A percentile compares a stretch with the other conserved stretches of the same genome.
These are phyloP conservation scores for Plasmodium billcollinsi DNA, from an alignment of 169 alveolate genomes.

Conservation along the genomic window DNA sequence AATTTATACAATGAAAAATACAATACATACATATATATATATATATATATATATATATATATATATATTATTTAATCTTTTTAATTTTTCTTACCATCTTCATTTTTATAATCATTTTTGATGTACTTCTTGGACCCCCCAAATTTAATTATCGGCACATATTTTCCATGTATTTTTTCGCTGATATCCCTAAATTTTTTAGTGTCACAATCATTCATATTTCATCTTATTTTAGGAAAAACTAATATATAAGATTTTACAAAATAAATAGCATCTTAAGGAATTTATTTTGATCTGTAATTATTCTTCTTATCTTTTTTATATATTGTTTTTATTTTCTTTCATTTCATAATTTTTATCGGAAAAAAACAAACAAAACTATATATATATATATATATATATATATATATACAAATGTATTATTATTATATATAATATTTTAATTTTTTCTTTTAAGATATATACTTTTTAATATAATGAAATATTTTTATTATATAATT, in stretches of 20 bases:
- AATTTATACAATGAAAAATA: background rate
- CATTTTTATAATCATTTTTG: conserved; percentile 56
- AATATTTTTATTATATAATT: too few relatives aligned
- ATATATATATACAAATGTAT: too few relatives aligned
- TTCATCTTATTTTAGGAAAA: conserved; percentile 53
- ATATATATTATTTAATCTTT: background rate
- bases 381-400: too few relatives aligned
- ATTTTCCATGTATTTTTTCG: conserved; percentile 53
- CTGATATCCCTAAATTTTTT: conserved; percentile 58
- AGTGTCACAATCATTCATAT: conserved; percentile 63
- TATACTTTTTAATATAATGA: too few relatives aligned
- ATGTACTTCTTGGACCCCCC: conserved; percentile 74
- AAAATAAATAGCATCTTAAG: conserved; percentile 14
- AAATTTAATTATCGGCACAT: conserved; percentile 67
- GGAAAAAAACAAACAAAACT: too few relatives aligned
- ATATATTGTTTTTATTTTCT: too few relatives aligned
- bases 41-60: background rate
- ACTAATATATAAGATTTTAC: background rate
- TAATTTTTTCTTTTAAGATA: too few relatives aligned
- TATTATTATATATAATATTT: too few relatives aligned
- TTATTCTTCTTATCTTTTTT: too few relatives aligned
- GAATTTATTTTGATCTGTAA: conserved; percentile 1
- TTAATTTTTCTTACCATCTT: conserved; percentile 27
- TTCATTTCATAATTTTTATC: too few relatives aligned
- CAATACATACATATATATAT: background rate